Evolutionary conservation across 2,329 filamentous ascomycete species (phyloP).

Genomic region (Aspergillus ochraceoroseus): DNA sequence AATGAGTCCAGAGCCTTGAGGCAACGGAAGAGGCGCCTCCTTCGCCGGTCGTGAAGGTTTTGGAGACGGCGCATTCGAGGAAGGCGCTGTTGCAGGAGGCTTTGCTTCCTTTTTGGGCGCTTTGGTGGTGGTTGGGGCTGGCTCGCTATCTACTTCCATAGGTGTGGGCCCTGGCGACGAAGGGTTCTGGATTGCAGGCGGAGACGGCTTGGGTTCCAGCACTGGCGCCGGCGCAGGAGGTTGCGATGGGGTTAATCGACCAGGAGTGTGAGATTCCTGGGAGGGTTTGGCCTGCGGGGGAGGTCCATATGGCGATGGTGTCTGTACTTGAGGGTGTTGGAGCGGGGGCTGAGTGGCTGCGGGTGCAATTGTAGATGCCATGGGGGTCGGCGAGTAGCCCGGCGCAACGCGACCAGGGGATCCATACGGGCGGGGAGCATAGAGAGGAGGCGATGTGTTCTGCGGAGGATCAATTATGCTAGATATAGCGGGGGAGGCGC

Average conservation of each 20-base stretch:
- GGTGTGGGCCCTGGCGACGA: constrained; percentile 24
- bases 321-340: too few species aligned
- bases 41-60: constrained; percentile 53
- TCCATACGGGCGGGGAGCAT: constrained; percentile 26
- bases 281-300: constrained; percentile 19
- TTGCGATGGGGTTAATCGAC: constrained; percentile 17
- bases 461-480: constrained; percentile 72
- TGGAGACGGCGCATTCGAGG: constrained; percentile 52
- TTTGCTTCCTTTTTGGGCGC: constrained; percentile 39
- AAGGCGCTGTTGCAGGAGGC: constrained; percentile 45
- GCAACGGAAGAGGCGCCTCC: constrained; percentile 52
- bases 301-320: constrained; percentile 21
- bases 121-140: constrained; percentile 25
- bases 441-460: constrained; percentile 30
- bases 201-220: constrained; percentile 8
- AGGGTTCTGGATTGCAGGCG: constrained; percentile 18
- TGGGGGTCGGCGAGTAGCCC: constrained; percentile 25
- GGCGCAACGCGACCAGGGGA: constrained; percentile 28
- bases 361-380: constrained; percentile 23
- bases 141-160: constrained; percentile 36
- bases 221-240: constrained; percentile 4
- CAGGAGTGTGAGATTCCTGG: constrained; percentile 17
- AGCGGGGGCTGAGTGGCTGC: constrained; percentile 23
- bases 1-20: constrained; percentile 60
- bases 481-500: constrained; percentile 84